These are phyloP conservation scores for Collybiopsis confluens DNA, from an alignment of 768 basidiomycete species.

Conservation along the genomic window DNA sequence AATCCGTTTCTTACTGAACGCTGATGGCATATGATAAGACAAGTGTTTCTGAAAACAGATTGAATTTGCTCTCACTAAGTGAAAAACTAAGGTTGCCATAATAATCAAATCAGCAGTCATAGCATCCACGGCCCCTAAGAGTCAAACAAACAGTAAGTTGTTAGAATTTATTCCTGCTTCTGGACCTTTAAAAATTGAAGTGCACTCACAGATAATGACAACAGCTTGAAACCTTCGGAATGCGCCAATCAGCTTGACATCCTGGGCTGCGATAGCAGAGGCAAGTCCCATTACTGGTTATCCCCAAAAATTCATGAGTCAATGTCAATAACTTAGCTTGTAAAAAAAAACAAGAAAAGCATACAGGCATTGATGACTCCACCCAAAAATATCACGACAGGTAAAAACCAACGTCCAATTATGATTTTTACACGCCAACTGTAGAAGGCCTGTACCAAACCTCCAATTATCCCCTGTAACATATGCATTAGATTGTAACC, in stretches of 20 bases:
- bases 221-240: neutral
- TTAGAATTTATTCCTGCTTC: too few relatives aligned
- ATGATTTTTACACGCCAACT: neutral
- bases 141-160: too few relatives aligned
- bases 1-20: neutral
- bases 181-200: neutral
- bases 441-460: conserved; percentile 8
- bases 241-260: neutral
- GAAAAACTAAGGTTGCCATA: neutral
- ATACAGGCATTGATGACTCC: neutral
- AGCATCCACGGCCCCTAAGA: neutral
- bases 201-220: neutral
- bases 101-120: neutral
- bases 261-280: neutral
- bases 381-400: neutral
- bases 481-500: neutral
- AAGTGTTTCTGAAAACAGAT: neutral
- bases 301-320: too few relatives aligned
- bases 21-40: neutral
- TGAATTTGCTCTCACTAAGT: neutral
- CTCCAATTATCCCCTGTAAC: conserved; percentile 8
- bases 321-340: too few relatives aligned
- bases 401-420: neutral
- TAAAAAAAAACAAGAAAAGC: neutral
- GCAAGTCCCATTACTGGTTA: neutral